Conservation (phyloP, 2,329 filamentous ascomycete species). For the Alternaria infectoria region DNA sequence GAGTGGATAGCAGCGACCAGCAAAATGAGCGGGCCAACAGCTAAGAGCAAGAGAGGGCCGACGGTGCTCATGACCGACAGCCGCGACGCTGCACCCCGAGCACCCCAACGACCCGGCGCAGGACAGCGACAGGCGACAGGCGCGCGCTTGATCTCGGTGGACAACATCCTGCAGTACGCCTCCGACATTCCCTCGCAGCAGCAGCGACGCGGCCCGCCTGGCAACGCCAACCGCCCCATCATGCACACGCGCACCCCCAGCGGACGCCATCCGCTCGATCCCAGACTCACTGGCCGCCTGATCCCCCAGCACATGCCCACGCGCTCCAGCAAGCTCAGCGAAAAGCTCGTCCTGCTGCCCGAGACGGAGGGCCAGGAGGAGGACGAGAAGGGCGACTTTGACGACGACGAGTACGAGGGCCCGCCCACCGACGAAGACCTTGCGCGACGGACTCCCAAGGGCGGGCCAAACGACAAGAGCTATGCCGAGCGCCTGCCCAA, state of each 20-base stretch:
- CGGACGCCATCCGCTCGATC: slow-evolving; percentile 59
- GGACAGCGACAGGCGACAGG: slow-evolving; percentile 44
- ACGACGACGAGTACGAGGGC: slow-evolving; percentile 62
- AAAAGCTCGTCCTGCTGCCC: slow-evolving; percentile 94
- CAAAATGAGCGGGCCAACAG: slow-evolving; percentile 42
- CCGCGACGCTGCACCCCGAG: slow-evolving; percentile 53
- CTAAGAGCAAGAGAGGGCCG: slow-evolving; percentile 48
- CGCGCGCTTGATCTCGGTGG: slow-evolving; percentile 78
- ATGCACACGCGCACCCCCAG: slow-evolving; percentile 57
- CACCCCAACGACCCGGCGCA: slow-evolving; percentile 23
- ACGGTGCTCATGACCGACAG: slow-evolving; percentile 61
- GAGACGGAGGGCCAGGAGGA: slow-evolving; percentile 70
- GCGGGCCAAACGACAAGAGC: slow-evolving; percentile 75
- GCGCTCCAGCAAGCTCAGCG: slow-evolving; percentile 89
- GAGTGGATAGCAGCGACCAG: slow-evolving; percentile 12
- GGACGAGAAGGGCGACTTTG: slow-evolving; percentile 59
- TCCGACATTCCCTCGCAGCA: slow-evolving; percentile 95
- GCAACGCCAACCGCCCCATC: slow-evolving; percentile 57
- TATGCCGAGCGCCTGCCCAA: slow-evolving; percentile 95
- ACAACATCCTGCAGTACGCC: slow-evolving; percentile 92
- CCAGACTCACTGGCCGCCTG: slow-evolving; percentile 63
- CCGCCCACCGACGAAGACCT: slow-evolving; percentile 73
- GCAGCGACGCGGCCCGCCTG: slow-evolving; percentile 77
- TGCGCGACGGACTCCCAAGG: slow-evolving; percentile 68
- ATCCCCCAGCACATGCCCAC: slow-evolving; percentile 72